Conservation (phyloP, 805 yeast genomes). For the Saccharomycopsis capsularis region DNA sequence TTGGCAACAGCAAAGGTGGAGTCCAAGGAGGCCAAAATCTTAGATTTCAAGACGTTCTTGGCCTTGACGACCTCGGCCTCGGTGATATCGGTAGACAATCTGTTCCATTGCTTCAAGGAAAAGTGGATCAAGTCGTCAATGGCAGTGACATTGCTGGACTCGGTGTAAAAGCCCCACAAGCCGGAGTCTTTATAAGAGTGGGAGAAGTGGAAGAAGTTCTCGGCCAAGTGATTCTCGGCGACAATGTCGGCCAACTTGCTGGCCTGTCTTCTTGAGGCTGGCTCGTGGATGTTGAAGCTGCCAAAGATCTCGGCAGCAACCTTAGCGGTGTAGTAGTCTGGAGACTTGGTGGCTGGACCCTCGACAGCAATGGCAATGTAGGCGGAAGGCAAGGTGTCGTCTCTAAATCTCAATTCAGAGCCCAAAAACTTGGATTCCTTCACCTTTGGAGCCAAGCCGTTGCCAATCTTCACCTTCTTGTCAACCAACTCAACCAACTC, state of each 20-base stretch:
- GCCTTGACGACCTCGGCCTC: constrained; percentile 76
- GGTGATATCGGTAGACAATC: constrained; percentile 67
- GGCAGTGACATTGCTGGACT: constrained; percentile 48
- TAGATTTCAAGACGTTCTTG: constrained; percentile 62
- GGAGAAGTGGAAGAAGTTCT: constrained; percentile 65
- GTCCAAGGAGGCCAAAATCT: constrained; percentile 44
- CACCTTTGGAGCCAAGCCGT: constrained; percentile 44
- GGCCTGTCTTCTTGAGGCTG: constrained; percentile 51
- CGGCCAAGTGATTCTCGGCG: constrained; percentile 66
- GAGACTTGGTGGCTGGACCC: constrained; percentile 59
- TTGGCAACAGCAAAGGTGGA: constrained; percentile 45
- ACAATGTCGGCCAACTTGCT: constrained; percentile 65
- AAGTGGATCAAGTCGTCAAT: constrained; percentile 78
- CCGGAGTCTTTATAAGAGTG: constrained; percentile 69
- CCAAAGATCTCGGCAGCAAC: constrained; percentile 65
- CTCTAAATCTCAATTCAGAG: constrained; percentile 83
- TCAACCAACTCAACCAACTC: constrained; percentile 61
- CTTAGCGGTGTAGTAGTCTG: constrained; percentile 61
- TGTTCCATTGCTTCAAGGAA: constrained; percentile 81
- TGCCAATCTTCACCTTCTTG: constrained; percentile 37
- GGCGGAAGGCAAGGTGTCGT: constrained; percentile 77
- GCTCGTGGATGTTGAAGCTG: constrained; percentile 46
- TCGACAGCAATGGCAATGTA: constrained; percentile 69
- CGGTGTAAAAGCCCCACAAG: constrained; percentile 75
- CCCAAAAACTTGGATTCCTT: constrained; percentile 67